Conservation (phyloP, 2,329 filamentous ascomycete genomes). For the Mycosphaerella arachidis region DNA sequence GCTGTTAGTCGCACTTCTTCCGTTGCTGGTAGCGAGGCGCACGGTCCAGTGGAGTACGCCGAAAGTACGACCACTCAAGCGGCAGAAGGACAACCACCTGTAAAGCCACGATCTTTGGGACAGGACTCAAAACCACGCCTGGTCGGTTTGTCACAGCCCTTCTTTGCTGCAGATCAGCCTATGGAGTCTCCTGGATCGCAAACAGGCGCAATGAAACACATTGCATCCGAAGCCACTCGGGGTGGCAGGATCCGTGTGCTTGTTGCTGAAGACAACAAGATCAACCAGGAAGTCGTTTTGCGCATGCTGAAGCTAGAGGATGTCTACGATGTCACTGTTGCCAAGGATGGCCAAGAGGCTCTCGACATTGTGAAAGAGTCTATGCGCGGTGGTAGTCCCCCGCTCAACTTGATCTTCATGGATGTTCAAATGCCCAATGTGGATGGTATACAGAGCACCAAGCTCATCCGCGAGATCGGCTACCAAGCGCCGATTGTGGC, state of each 20-base stretch:
- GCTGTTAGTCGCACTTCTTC: conserved; percentile 16
- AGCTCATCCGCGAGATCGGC: conserved; percentile 78
- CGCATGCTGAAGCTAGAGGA: conserved; percentile 71
- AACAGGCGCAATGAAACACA: conserved; percentile 60
- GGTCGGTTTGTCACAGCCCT: conserved; percentile 77
- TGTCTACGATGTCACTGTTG: conserved; percentile 82
- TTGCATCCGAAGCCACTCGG: conserved; percentile 56
- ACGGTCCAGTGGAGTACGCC: conserved; percentile 16
- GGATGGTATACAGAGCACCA: conserved; percentile 80
- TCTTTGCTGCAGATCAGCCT: conserved; percentile 56
- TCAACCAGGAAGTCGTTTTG: conserved; percentile 55
- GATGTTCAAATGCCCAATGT: conserved; percentile 53
- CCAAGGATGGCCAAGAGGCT: conserved; percentile 62
- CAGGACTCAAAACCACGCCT: conserved; percentile 69
- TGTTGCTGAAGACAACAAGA: conserved; percentile 73
- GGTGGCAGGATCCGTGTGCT: conserved; percentile 68
- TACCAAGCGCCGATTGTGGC: conserved; percentile 90
- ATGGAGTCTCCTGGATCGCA: conserved; percentile 56
- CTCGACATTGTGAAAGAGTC: conserved; percentile 78
- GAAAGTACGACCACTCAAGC: conserved; percentile 23
- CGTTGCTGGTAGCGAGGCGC: conserved; percentile 12
- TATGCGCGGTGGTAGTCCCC: conserved; percentile 59
- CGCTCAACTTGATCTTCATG: conserved; percentile 82
- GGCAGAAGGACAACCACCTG: conserved; percentile 4
- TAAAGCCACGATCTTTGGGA: conserved; percentile 25